These are phyloP conservation scores for Microsporum canis DNA, from an alignment of 2,329 filamentous ascomycete genomes.

Conservation along the genomic window DNA sequence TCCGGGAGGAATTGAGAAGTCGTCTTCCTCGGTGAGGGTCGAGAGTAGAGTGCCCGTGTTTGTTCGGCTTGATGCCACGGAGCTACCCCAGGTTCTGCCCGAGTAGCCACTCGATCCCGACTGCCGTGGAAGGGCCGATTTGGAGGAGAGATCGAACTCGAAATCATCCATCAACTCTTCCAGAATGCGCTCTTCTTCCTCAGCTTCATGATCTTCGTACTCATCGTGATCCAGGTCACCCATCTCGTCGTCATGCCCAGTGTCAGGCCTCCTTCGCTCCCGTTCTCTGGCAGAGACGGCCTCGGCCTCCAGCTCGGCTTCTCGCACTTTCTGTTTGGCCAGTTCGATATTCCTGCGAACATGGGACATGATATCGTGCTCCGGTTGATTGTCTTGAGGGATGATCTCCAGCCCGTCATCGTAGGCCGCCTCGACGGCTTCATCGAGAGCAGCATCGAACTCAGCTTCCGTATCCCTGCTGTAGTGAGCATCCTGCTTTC, in stretches of 20 bases:
- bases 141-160: slow-evolving; percentile 57
- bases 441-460: slow-evolving; percentile 88
- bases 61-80: slow-evolving; percentile 59
- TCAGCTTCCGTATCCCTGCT: slow-evolving; percentile 74
- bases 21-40: slow-evolving; percentile 56
- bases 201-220: slow-evolving; percentile 51
- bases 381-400: slow-evolving; percentile 2
- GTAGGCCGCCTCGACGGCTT: slow-evolving; percentile 91
- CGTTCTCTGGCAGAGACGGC: slow-evolving; percentile 50
- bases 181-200: slow-evolving; percentile 63
- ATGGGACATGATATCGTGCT: slow-evolving; percentile 23
- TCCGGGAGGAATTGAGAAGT: slow-evolving; percentile 14
- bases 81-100: slow-evolving; percentile 70
- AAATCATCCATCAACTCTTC: slow-evolving; percentile 90
- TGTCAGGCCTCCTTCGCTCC: slow-evolving; percentile 41
- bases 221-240: slow-evolving; percentile 26
- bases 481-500: slow-evolving; percentile 45
- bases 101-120: slow-evolving; percentile 73
- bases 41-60: slow-evolving; percentile 58
- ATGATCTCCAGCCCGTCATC: slow-evolving; percentile 75
- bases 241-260: slow-evolving; percentile 16
- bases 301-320: slow-evolving; percentile 59
- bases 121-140: slow-evolving; percentile 59
- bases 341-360: slow-evolving; percentile 58
- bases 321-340: slow-evolving; percentile 62